These are phyloP conservation scores for Smittium culicis DNA, from an alignment of 371 early-diverging fungal genomes.

Conservation along the genomic window DNA sequence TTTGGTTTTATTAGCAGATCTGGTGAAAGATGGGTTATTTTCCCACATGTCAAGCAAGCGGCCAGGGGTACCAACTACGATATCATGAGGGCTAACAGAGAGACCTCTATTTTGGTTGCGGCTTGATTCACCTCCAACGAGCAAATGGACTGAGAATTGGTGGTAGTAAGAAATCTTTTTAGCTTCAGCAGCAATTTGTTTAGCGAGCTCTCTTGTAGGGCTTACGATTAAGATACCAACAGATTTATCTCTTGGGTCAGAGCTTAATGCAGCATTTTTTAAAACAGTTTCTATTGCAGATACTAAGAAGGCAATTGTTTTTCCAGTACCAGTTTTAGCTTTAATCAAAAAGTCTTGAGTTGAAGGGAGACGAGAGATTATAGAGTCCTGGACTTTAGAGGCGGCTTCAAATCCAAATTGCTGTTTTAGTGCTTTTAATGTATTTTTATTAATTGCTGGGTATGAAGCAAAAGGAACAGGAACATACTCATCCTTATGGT, in stretches of 20 bases:
- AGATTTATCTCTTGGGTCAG: conserved; percentile 37
- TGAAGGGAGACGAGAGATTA: conserved; percentile 56
- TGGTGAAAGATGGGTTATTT: conserved; percentile 40
- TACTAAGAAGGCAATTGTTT: conserved; percentile 85
- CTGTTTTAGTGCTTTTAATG: conserved; percentile 44
- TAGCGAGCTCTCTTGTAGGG: conserved; percentile 95
- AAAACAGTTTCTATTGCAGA: conserved; percentile 66
- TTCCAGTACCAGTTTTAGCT: conserved; percentile 98
- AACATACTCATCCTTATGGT: conserved; percentile 23
- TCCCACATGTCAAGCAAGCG: conserved; percentile 75
- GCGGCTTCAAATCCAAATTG: conserved; percentile 59
- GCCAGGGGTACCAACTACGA: conserved; percentile 94
- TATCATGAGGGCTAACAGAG: conserved; percentile 51
- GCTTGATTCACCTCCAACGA: conserved; percentile 83
- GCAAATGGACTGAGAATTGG: conserved; percentile 53
- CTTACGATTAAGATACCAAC: conserved; percentile 67
- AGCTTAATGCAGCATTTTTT: conserved; percentile 24
- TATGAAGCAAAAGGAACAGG: conserved; percentile 44
- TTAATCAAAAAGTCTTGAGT: conserved; percentile 65
- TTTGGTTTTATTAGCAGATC: conserved; percentile 44
- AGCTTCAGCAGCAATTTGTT: conserved; percentile 84
- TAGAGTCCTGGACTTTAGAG: conserved; percentile 70
- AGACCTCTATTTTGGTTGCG: conserved; percentile 44
- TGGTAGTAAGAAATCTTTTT: conserved; percentile 43
- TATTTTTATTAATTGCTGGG: conserved; percentile 35